Base-by-base conservation (phyloP, 805 yeast species). In the Metschnikowia rubicola region DNA sequence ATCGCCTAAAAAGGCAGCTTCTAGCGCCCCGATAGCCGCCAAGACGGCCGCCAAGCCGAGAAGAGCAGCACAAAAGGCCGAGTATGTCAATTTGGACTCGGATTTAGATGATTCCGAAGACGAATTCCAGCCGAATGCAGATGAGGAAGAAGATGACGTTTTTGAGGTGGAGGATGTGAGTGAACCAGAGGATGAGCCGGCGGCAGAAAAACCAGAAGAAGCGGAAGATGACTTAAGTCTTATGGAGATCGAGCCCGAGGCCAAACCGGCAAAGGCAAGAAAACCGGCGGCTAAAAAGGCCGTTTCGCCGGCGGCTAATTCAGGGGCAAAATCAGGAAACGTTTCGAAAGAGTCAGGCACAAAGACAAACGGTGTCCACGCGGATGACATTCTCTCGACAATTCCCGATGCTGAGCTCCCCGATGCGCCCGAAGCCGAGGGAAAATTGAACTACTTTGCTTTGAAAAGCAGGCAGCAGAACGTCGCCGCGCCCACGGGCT, bases 391-490 rank as follows among this genome's bases (percentile, higher is more conserved):
- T 2, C 68, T 90, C 29, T 72, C 77, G 7, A 68, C 73, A 8
- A 86, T 91, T 37, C 86, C 91, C 2, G 90, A 89, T 57, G 91
- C 94, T 0, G 84, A 76, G 39, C 74, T 88, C 12, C 81, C 83
- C 0, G 81, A 75, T 4, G 71, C 74, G 10, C 79, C 77, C 3
- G 78, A 76, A 26, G 60, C 71, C 3, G 75, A 75, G 43, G 75
- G 79, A 58, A 81, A 78, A 58, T 75, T 79, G 54, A 86, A 81
- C 55, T 75, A 78, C 60, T 80, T 79, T 54, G 79, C 81, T 3
- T 63, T 70, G 48, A 73, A 74, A 50, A 49, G 49, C 43, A 52
- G 53, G 55, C 60, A 42, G 55, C 61, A 47, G 55, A 51, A 42
- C 21, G 43, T 53, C 4, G 56, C 61, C 26, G 60, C 71, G 8